phyloP scores from a whole-genome alignment of 208 protist species.

The Trypanosoma lewisi region DNA sequence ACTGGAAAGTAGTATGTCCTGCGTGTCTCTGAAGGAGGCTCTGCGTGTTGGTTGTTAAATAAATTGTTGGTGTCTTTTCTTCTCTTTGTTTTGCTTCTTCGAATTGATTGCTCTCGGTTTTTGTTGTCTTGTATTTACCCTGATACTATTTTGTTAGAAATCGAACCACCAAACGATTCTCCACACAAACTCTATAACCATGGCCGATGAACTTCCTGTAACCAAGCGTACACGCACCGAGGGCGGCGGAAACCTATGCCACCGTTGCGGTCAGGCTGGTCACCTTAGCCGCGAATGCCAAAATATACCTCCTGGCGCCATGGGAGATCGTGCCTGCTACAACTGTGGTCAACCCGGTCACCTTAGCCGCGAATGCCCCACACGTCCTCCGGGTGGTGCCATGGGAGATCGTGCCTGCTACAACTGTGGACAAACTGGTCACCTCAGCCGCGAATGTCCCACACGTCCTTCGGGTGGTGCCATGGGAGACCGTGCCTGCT shows the following conservation, averaged over 20 bases:
- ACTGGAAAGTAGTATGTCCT: neutral
- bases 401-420: constrained; percentile 47
- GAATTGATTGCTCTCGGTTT: neutral
- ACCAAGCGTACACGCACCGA: constrained; percentile 32
- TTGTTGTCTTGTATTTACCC: neutral
- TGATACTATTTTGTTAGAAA: too few relatives aligned
- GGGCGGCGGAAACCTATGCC: constrained; percentile 37
- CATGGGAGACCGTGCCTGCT: constrained; percentile 62
- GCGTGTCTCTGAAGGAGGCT: too few relatives aligned
- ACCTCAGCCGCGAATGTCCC: constrained; percentile 48
- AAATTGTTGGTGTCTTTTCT: too few relatives aligned
- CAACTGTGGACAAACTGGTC: constrained; percentile 56
- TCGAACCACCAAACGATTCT: neutral
- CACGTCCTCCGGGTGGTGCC: constrained; percentile 38
- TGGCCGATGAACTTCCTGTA: constrained; percentile 37
- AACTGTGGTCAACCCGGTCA: constrained; percentile 85
- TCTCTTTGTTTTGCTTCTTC: neutral
- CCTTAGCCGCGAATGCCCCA: constrained; percentile 84
- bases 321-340: constrained; percentile 77
- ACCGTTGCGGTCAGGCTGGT: constrained; percentile 78
- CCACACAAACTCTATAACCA: constrained; percentile 22
- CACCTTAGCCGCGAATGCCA: constrained; percentile 87
- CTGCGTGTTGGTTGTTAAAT: too few relatives aligned
- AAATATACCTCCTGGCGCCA: constrained; percentile 45
- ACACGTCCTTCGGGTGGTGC: constrained; percentile 17